Percentiles rank a stretch among this genome's conserved stretches.
phyloP scores from a whole-genome alignment of 805 yeast species.

The Yamadazyma endophytica region DNA sequence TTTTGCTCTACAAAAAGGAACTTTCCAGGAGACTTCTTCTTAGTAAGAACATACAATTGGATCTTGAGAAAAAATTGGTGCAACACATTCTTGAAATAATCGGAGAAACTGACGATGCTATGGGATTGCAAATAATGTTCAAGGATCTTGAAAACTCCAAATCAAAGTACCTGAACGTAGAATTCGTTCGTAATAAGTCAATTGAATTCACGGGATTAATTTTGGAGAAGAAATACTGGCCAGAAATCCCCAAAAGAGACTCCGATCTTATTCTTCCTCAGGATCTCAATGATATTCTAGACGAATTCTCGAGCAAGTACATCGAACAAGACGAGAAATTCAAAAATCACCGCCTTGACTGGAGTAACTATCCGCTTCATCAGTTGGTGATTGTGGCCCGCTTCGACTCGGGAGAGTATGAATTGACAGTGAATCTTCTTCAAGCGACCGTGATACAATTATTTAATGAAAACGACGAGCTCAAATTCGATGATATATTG shows the following conservation, averaged over 20 bases:
- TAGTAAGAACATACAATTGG: slow-evolving; percentile 16
- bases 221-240: slow-evolving; percentile 36
- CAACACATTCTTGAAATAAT: slow-evolving; percentile 20
- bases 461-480: slow-evolving; percentile 26
- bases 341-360: slow-evolving; percentile 29
- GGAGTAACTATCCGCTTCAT: slow-evolving; percentile 41
- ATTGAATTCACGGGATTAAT: slow-evolving; percentile 28
- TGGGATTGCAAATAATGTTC: slow-evolving; percentile 28
- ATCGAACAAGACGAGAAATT: slow-evolving; percentile 15
- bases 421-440: slow-evolving; percentile 35
- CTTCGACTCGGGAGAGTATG: slow-evolving; percentile 28
- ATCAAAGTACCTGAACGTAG: slow-evolving; percentile 10
- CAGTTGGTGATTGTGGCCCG: slow-evolving; percentile 29
- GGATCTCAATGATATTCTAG: slow-evolving; percentile 13
- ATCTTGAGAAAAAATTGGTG: slow-evolving; percentile 19
- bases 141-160: slow-evolving; percentile 24
- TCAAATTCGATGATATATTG: slow-evolving; percentile 18
- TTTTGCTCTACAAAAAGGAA: slow-evolving; percentile 26
- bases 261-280: slow-evolving; percentile 21
- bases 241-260: slow-evolving; percentile 28
- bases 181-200: slow-evolving; percentile 1
- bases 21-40: slow-evolving; percentile 33
- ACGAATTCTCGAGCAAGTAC: slow-evolving; percentile 19
- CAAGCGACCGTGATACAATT: slow-evolving; percentile 40
- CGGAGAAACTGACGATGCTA: slow-evolving; percentile 26